Conservation (phyloP, 768 basidiomycete species). For the Boletus barrowsii region DNA sequence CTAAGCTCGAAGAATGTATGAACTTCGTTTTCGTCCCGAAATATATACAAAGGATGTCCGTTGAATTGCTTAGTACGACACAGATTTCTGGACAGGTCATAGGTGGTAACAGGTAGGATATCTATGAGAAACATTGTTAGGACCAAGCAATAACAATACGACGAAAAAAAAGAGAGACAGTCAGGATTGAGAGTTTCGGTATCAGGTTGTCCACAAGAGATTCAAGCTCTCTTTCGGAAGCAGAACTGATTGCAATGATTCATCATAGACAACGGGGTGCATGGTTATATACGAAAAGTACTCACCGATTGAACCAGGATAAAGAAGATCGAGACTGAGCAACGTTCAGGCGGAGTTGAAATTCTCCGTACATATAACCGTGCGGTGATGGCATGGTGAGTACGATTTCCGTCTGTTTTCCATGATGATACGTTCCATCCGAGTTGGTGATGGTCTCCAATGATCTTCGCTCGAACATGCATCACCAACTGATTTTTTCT, state of each 20-base stretch:
- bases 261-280: conserved; percentile 38
- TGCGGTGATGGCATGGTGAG: conserved; percentile 31
- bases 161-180: background rate
- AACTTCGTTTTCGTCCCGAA: conserved; percentile 70
- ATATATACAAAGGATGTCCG: background rate
- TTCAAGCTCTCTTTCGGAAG: conserved; percentile 69
- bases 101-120: background rate
- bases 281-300: background rate
- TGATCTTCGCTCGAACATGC: conserved; percentile 79
- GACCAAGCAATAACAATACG: background rate
- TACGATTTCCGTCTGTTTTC: conserved; percentile 17
- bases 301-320: conserved; percentile 11
- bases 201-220: conserved; percentile 69
- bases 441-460: conserved; percentile 67
- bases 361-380: background rate
- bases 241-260: conserved; percentile 65
- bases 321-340: no score
- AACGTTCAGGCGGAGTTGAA: conserved; percentile 16
- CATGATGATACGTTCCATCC: conserved; percentile 71
- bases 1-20: conserved; percentile 79
- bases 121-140: conserved; percentile 10
- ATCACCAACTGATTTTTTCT: conserved; percentile 49
- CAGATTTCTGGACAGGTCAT: background rate
- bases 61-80: background rate
- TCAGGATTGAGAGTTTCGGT: conserved; percentile 54